Evolutionary conservation across 1,284 basidiomycete genomes (phyloP).

Genomic region (Ustilago vetiveriae): DNA sequence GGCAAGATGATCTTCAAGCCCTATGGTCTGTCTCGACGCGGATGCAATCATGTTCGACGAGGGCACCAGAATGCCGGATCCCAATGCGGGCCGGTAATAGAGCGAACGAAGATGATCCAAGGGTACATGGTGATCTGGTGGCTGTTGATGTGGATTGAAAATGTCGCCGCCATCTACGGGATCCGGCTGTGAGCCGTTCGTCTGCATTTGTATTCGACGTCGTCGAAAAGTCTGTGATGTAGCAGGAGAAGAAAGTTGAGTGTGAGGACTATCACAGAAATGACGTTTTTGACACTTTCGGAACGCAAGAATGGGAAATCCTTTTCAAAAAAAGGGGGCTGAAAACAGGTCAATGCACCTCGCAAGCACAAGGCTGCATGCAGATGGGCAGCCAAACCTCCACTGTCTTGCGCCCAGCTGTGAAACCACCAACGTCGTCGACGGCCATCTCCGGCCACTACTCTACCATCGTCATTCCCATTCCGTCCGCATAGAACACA

Average conservation of each 20-base stretch:
- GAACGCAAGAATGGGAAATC: background rate
- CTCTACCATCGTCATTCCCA: background rate
- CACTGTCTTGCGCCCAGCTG: too few species aligned
- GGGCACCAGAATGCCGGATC: conserved; percentile 37
- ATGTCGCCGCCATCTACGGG: conserved; percentile 14
- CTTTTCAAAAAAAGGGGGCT: background rate
- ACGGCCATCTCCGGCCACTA: too few species aligned
- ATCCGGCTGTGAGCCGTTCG: background rate
- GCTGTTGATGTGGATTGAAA: conserved; percentile 14
- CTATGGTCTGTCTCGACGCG: background rate
- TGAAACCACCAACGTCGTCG: too few species aligned
- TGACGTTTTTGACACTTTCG: background rate
- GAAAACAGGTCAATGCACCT: conserved; percentile 1
- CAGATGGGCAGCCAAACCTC: too few species aligned
- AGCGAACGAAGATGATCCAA: conserved; percentile 41
- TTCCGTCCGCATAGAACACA: background rate
- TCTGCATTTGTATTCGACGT: background rate
- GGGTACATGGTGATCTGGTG: conserved; percentile 36
- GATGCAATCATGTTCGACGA: conserved; percentile 15
- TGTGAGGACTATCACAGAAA: background rate
- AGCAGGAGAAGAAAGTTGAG: background rate
- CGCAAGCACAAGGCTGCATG: too few species aligned
- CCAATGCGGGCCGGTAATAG: conserved; percentile 43
- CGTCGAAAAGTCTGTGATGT: too few species aligned
- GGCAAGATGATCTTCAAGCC: background rate